Conservation (phyloP, 2,329 filamentous ascomycete species). For the Clarireedia homoeocarpa region DNA sequence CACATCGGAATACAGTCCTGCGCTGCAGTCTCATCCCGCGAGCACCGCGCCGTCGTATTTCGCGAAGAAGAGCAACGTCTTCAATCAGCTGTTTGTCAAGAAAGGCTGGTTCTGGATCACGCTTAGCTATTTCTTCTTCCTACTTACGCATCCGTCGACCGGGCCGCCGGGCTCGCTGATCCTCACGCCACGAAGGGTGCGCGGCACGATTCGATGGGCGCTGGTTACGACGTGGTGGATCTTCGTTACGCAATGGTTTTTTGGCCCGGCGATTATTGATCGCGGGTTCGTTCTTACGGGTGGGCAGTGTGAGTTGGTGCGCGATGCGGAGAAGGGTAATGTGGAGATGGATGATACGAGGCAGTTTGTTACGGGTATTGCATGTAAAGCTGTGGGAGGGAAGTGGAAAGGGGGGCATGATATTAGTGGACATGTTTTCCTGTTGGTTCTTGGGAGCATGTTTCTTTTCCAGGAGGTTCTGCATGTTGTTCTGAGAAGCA, state of each 20-base stretch:
- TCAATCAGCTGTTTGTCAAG: constrained; percentile 94
- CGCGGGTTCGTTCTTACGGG: constrained; percentile 83
- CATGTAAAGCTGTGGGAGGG: constrained; percentile 77
- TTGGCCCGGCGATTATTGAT: constrained; percentile 85
- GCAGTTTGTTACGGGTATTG: constrained; percentile 60
- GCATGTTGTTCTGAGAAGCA: constrained; percentile 44
- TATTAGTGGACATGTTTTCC: constrained; percentile 89
- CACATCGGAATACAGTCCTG: constrained; percentile 52
- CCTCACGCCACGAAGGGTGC: constrained; percentile 39
- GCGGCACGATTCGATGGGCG: constrained; percentile 60
- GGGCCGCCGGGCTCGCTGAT: constrained; percentile 34
- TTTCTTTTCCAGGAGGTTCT: constrained; percentile 78
- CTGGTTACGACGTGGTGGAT: constrained; percentile 74
- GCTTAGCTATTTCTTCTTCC: constrained; percentile 61
- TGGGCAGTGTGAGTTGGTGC: constrained; percentile 64
- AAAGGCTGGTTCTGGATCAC: constrained; percentile 90
- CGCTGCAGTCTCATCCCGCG: constrained; percentile 54
- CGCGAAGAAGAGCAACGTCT: constrained; percentile 83
- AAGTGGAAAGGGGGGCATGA: constrained; percentile 91
- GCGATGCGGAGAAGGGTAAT: constrained; percentile 39
- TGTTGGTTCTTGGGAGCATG: constrained; percentile 76
- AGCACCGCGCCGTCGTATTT: constrained; percentile 73
- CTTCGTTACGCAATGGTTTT: constrained; percentile 91
- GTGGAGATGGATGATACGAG: constrained; percentile 38
- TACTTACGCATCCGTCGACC: constrained; percentile 57